phyloP scores from a whole-genome alignment of 1,284 basidiomycete genomes.

The Lentinus polychrous region DNA sequence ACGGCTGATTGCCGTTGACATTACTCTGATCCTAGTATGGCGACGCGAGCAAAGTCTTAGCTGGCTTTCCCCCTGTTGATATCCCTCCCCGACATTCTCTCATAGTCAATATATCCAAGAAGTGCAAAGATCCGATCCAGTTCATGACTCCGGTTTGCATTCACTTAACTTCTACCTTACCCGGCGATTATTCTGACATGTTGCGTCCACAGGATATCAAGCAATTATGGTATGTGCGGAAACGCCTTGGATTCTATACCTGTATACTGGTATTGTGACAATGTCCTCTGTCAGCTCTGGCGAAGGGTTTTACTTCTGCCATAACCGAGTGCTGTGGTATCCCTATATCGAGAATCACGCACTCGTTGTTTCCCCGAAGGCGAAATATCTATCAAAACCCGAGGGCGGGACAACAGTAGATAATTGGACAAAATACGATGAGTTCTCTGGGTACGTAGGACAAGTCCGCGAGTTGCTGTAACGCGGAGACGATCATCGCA shows the following conservation, averaged over 20 bases:
- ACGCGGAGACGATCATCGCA: neutral
- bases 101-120: too few species aligned
- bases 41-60: too few species aligned
- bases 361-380: neutral
- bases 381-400: neutral
- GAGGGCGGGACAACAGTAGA: neutral
- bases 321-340: neutral
- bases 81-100: too few species aligned
- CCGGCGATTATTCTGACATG: neutral
- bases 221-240: too few species aligned
- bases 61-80: too few species aligned
- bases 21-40: too few species aligned
- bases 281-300: neutral
- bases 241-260: too few species aligned
- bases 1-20: too few species aligned
- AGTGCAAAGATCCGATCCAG: too few species aligned
- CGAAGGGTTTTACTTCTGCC: neutral
- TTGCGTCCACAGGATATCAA: too few species aligned
- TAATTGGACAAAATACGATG: neutral
- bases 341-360: neutral
- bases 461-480: conserved; percentile 2
- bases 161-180: neutral
- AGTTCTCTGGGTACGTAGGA: neutral
- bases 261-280: neutral
- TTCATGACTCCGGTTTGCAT: too few species aligned